Conservation (phyloP, 306 rosid species). For the Pyrus bretschneideri region DNA sequence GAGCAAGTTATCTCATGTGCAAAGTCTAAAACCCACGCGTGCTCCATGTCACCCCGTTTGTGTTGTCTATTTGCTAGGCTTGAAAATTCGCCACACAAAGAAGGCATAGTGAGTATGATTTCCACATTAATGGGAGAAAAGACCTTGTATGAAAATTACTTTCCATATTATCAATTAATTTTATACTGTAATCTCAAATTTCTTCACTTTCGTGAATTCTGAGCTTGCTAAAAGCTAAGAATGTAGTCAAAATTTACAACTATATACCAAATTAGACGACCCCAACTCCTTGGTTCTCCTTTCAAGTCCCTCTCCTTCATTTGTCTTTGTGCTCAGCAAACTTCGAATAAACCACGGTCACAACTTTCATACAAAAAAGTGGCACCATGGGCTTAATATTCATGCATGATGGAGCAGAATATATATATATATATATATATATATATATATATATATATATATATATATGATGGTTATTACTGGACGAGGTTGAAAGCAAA, state of each 20-base stretch:
- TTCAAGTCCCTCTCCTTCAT: neutral
- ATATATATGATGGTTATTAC: neutral
- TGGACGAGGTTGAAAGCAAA: slow-evolving; percentile 3
- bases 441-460: too few relatives aligned
- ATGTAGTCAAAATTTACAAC: slow-evolving; percentile 31
- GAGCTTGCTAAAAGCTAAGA: slow-evolving; percentile 17
- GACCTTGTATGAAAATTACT: too few relatives aligned
- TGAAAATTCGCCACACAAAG: too few relatives aligned
- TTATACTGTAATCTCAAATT: too few relatives aligned
- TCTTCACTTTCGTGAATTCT: neutral
- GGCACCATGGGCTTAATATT: neutral
- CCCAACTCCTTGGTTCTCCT: neutral
- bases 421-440: neutral
- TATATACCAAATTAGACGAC: neutral
- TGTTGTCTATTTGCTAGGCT: too few relatives aligned
- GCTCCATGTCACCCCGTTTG: too few relatives aligned
- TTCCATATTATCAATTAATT: too few relatives aligned
- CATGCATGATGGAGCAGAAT: neutral
- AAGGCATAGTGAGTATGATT: too few relatives aligned
- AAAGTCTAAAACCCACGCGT: too few relatives aligned
- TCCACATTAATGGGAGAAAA: too few relatives aligned
- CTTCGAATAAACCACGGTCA: neutral
- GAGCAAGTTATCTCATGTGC: too few relatives aligned
- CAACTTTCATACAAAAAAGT: neutral
- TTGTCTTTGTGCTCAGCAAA: neutral